Percentiles rank a stretch among this genome's conserved stretches.
phyloP scores from a whole-genome alignment of 352 stramenopile species.

The Albugo candida region DNA sequence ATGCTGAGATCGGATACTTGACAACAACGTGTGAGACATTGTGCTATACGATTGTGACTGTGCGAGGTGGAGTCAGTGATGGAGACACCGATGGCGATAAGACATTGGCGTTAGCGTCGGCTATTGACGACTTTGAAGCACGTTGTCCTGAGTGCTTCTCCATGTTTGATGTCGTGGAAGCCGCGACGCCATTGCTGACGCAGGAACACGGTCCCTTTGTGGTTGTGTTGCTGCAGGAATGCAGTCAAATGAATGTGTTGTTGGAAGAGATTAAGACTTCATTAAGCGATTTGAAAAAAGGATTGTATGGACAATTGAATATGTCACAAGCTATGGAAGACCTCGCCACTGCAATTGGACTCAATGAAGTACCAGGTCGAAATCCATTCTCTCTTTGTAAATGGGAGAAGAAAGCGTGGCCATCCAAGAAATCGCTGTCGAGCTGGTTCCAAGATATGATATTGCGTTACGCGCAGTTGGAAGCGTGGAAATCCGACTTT shows the following conservation, averaged over 20 bases:
- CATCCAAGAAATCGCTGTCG: constrained; percentile 83
- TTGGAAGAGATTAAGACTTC: constrained; percentile 82
- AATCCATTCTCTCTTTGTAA: constrained; percentile 92
- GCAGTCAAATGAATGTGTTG: constrained; percentile 86
- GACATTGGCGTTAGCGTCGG: constrained; percentile 46
- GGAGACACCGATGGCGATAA: constrained; percentile 50
- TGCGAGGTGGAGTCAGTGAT: constrained; percentile 27
- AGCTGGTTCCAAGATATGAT: constrained; percentile 89
- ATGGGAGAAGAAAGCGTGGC: constrained; percentile 92
- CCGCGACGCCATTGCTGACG: constrained; percentile 72
- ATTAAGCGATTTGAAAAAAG: constrained; percentile 88
- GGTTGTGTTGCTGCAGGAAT: constrained; percentile 89
- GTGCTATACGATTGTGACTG: constrained; percentile 87
- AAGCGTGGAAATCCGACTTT: constrained; percentile 80
- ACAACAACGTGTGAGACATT: constrained; percentile 82
- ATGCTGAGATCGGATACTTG: constrained; percentile 91
- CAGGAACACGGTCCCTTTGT: constrained; percentile 85
- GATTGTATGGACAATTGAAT: constrained; percentile 89
- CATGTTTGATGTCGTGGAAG: constrained; percentile 82
- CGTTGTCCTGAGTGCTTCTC: constrained; percentile 82
- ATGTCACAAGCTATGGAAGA: constrained; percentile 92
- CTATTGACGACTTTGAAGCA: constrained; percentile 82
- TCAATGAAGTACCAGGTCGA: constrained; percentile 88
- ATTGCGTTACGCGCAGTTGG: constrained; percentile 78
- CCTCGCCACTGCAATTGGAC: constrained; percentile 73